phyloP scores from a whole-genome alignment of 208 protist species.

The Leishmania guyanensis region DNA sequence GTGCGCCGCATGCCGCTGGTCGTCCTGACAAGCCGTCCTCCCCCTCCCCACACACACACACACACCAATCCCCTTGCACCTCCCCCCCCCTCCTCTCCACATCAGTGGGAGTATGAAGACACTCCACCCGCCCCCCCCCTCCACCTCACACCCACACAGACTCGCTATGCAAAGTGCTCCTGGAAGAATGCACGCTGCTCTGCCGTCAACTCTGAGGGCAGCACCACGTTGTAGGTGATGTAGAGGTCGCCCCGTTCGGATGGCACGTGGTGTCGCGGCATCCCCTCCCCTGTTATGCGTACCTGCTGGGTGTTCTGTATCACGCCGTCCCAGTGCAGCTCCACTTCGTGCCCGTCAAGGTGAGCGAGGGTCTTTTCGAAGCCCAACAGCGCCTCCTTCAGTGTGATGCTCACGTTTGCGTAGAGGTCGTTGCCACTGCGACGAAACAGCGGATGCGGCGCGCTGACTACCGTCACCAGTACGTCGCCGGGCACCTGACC shows the following conservation, averaged over 20 bases:
- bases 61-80: not conserved
- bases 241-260: conserved; percentile 91
- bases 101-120: not conserved
- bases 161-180: conserved; percentile 18
- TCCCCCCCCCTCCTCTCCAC: not conserved
- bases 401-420: conserved; percentile 70
- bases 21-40: not conserved
- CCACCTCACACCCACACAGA: not conserved
- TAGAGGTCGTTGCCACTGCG: conserved; percentile 82
- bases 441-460: conserved; percentile 71
- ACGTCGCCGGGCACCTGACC: conserved; percentile 86
- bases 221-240: conserved; percentile 77
- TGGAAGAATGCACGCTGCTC: conserved; percentile 44
- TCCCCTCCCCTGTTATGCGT: conserved; percentile 84
- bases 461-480: conserved; percentile 54
- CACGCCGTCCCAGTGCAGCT: conserved; percentile 36
- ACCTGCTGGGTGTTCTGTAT: conserved; percentile 73
- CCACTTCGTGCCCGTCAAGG: conserved; percentile 79
- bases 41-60: not conserved
- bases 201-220: conserved; percentile 64
- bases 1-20: not conserved
- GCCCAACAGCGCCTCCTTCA: conserved; percentile 91
- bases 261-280: conserved; percentile 88
- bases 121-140: not conserved
- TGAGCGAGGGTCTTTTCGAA: conserved; percentile 85